Percentiles rank a stretch among this genome's conserved stretches.
These are phyloP conservation scores for Rhodocollybia butyracea DNA, from an alignment of 768 basidiomycete species.

Conservation along the genomic window DNA sequence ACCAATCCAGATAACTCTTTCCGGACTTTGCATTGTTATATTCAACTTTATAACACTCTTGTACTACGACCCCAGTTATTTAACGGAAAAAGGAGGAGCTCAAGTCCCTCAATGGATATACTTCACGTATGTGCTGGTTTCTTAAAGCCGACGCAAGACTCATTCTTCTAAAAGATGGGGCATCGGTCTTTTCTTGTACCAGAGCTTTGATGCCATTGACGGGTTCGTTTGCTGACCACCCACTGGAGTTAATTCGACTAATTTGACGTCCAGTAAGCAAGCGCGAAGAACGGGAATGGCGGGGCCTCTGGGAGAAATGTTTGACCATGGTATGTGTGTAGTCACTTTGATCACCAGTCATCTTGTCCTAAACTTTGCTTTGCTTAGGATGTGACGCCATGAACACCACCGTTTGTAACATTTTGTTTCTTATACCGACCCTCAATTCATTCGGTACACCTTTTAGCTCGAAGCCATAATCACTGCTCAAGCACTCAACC, in stretches of 20 bases:
- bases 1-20: slow-evolving; percentile 73
- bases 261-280: slow-evolving; percentile 67
- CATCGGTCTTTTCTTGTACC: slow-evolving; percentile 86
- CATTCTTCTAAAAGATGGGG: slow-evolving; percentile 62
- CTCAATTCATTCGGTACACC: background rate
- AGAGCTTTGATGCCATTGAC: slow-evolving; percentile 86
- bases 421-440: background rate
- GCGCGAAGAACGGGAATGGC: slow-evolving; percentile 95
- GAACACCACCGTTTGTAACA: slow-evolving; percentile 64
- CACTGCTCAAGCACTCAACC: slow-evolving; percentile 78
- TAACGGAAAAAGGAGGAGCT: slow-evolving; percentile 62
- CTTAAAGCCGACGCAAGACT: background rate
- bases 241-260: slow-evolving; percentile 10
- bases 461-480: slow-evolving; percentile 83
- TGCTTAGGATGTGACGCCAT: slow-evolving; percentile 81
- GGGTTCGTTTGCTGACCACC: slow-evolving; percentile 56
- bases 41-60: slow-evolving; percentile 82
- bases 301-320: slow-evolving; percentile 97
- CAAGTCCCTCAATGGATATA: slow-evolving; percentile 83
- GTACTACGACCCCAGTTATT: slow-evolving; percentile 78
- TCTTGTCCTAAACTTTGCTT: background rate
- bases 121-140: slow-evolving; percentile 60
- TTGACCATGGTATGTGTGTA: slow-evolving; percentile 78
- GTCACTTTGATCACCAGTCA: background rate
- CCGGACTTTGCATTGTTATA: slow-evolving; percentile 77